A percentile compares a stretch with the other conserved stretches of the same genome.
These are phyloP conservation scores for Apiotrichum mycotoxinovorans DNA, from an alignment of 1,284 basidiomycete genomes.

Conservation along the genomic window DNA sequence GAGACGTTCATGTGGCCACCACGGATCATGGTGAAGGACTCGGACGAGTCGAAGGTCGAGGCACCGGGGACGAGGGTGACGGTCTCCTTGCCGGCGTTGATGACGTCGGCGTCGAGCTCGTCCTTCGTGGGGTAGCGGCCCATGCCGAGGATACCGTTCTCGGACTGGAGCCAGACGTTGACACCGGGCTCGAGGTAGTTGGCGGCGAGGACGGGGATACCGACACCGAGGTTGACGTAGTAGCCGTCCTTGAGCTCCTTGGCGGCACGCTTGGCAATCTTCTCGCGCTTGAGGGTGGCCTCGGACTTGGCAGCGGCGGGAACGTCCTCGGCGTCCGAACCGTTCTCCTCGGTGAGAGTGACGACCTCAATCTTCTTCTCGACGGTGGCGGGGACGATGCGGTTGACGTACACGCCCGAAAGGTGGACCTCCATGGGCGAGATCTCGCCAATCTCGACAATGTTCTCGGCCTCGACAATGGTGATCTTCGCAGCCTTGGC, in stretches of 20 bases:
- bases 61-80: constrained; percentile 88
- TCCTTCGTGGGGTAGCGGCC: constrained; percentile 85
- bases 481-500: constrained; percentile 85
- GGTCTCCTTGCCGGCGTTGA: constrained; percentile 96
- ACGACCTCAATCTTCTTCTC: constrained; percentile 77
- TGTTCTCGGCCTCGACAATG: constrained; percentile 91
- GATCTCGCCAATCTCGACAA: constrained; percentile 80
- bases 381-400: constrained; percentile 72
- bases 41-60: constrained; percentile 67
- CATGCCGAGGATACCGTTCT: constrained; percentile 94
- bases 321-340: constrained; percentile 14
- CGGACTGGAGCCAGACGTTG: constrained; percentile 88
- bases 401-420: constrained; percentile 81
- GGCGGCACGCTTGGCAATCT: constrained; percentile 74
- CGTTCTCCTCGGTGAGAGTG: constrained; percentile 51
- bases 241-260: constrained; percentile 87
- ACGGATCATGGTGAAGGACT: constrained; percentile 85
- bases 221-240: constrained; percentile 69
- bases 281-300: constrained; percentile 55
- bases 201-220: constrained; percentile 92
- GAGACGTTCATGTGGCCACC: constrained; percentile 93
- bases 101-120: constrained; percentile 87
- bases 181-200: constrained; percentile 73
- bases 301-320: constrained; percentile 14
- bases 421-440: constrained; percentile 77